Evolutionary conservation across 1,284 basidiomycete species (phyloP).

Genomic region (Cutaneotrichosporon spelunceum): DNA sequence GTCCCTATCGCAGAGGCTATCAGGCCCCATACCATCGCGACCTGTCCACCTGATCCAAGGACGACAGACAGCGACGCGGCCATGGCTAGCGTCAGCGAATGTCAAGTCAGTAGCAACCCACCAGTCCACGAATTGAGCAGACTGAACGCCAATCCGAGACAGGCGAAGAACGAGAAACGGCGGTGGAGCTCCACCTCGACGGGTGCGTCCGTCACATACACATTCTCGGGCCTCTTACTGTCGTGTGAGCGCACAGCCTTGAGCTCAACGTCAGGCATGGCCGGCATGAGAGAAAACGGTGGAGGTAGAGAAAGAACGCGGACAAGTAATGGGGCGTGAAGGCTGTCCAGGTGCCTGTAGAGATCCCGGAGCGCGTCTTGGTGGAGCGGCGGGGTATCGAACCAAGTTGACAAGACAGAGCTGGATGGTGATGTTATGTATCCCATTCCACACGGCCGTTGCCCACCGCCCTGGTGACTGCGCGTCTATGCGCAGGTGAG

Average conservation of each 20-base stretch:
- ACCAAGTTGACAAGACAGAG: no score
- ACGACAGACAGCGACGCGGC: constrained; percentile 23
- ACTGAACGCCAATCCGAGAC: constrained; percentile 25
- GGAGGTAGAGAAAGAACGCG: not conserved
- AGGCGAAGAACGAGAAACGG: constrained; percentile 24
- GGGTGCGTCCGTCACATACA: not conserved
- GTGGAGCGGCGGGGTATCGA: no score
- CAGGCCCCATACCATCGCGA: constrained; percentile 46
- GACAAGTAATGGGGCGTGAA: not conserved
- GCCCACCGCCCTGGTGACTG: no score
- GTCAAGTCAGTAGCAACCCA: not conserved
- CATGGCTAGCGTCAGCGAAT: constrained; percentile 18
- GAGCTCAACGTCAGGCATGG: not conserved
- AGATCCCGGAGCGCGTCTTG: no score
- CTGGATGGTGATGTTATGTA: no score
- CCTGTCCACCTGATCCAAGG: constrained; percentile 42
- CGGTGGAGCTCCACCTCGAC: constrained; percentile 20
- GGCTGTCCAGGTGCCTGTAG: not conserved
- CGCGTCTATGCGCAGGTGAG: no score
- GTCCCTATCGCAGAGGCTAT: constrained; percentile 36
- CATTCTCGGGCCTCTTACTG: constrained; percentile 6
- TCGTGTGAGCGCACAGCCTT: not conserved
- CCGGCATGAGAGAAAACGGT: not conserved
- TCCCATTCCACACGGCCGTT: no score
- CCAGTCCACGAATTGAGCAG: constrained; percentile 29